phyloP scores from a whole-genome alignment of 164 flowering plant genomes.

The Liquidambar formosana region DNA sequence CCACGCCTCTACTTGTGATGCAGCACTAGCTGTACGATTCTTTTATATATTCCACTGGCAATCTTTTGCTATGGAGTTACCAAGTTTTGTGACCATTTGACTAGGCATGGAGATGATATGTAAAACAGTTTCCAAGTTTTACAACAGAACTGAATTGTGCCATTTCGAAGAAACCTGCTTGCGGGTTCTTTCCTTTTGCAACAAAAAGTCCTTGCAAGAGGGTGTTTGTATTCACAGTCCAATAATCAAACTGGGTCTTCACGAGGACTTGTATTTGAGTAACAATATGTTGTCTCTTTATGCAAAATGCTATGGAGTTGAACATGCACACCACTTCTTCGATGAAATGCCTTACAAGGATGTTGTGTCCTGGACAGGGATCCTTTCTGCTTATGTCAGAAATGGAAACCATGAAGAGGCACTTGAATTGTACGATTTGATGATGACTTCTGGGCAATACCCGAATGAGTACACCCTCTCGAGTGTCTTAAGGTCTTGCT shows the following conservation, averaged over 20 bases:
- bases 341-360: slow-evolving; percentile 52
- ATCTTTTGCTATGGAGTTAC: too few species aligned
- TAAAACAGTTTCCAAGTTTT: slow-evolving; percentile 5
- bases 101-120: too few species aligned
- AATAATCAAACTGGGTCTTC: slow-evolving; percentile 51
- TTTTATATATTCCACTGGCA: too few species aligned
- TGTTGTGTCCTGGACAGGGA: slow-evolving; percentile 58
- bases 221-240: slow-evolving; percentile 53
- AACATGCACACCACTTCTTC: slow-evolving; percentile 43
- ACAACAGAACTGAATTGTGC: neutral
- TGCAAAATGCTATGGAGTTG: slow-evolving; percentile 36
- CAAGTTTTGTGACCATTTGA: too few species aligned
- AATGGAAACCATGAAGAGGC: slow-evolving; percentile 28
- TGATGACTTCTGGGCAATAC: slow-evolving; percentile 34
- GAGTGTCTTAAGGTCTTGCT: slow-evolving; percentile 39
- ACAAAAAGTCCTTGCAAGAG: slow-evolving; percentile 36
- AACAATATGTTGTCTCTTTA: slow-evolving; percentile 51
- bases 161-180: slow-evolving; percentile 31
- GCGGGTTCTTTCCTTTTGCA: slow-evolving; percentile 38
- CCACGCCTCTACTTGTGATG: too few species aligned
- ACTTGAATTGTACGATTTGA: slow-evolving; percentile 35
- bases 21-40: too few species aligned
- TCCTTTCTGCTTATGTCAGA: slow-evolving; percentile 43
- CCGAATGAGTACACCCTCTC: slow-evolving; percentile 63
- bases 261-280: slow-evolving; percentile 34